phyloP scores from a whole-genome alignment of 176 grass and related monocot genomes.

The Olyra latifolia region DNA sequence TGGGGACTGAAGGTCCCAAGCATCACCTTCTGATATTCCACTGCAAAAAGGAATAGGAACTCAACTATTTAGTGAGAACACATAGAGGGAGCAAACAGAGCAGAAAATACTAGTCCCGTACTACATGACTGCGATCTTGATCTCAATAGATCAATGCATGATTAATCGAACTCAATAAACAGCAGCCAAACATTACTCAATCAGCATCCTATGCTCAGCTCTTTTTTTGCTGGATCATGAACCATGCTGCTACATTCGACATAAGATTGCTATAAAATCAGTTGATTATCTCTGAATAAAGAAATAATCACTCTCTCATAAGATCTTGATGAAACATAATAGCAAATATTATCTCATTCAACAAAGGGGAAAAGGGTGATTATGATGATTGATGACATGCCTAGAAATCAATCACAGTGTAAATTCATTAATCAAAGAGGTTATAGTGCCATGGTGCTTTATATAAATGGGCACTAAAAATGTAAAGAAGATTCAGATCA shows the following conservation, averaged over 20 bases:
- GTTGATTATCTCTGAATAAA: not conserved
- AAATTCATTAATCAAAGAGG: conserved; percentile 1
- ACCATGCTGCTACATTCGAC: not conserved
- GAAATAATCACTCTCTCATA: not conserved
- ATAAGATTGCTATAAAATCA: not conserved
- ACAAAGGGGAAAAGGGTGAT: not conserved
- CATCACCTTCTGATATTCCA: conserved; percentile 84
- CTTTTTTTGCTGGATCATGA: not conserved
- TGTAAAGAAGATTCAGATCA: not conserved
- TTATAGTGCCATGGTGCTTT: not conserved
- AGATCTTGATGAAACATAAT: not conserved
- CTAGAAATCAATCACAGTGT: not conserved
- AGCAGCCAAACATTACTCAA: not conserved
- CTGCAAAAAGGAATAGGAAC: conserved; percentile 25
- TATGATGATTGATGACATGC: not conserved
- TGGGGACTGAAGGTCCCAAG: conserved; percentile 81
- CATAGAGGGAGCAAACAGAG: not conserved
- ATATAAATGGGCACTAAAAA: not conserved
- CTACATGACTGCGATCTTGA: not conserved
- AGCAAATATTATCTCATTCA: not conserved
- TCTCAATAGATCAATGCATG: conserved; percentile 1
- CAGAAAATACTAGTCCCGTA: not conserved
- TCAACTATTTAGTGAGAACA: not conserved
- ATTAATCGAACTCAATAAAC: not conserved
- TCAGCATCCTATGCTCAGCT: not conserved